A percentile compares a stretch with the other conserved stretches of the same genome.
Evolutionary conservation across 2,329 filamentous ascomycete genomes (phyloP).

Genomic region (Alternaria arborescens): DNA sequence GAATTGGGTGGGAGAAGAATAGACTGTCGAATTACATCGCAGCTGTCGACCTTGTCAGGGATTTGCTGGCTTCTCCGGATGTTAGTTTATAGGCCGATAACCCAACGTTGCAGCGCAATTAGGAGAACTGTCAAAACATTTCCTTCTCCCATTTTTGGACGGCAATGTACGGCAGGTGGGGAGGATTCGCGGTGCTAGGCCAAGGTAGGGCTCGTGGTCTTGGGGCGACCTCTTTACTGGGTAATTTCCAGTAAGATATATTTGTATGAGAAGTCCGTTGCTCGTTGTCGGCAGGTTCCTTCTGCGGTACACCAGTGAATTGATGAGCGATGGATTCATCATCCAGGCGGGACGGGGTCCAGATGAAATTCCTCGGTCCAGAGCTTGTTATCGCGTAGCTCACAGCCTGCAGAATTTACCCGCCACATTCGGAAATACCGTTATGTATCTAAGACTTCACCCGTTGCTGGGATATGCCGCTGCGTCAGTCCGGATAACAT

Average conservation of each 20-base stretch:
- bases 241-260: too few species aligned
- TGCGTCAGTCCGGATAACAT: neutral
- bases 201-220: neutral
- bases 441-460: neutral
- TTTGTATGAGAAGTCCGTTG: too few species aligned
- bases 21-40: too few species aligned
- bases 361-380: neutral
- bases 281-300: neutral
- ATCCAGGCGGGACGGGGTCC: too few species aligned
- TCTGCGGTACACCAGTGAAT: neutral
- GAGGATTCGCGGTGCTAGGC: neutral
- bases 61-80: too few species aligned
- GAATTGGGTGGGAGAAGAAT: too few species aligned
- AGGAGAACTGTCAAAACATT: rapidly evolving
- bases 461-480: neutral
- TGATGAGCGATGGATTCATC: too few species aligned
- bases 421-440: neutral
- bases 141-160: neutral
- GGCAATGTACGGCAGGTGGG: neutral
- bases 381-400: neutral
- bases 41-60: too few species aligned
- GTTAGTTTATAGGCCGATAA: neutral
- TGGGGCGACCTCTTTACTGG: too few species aligned
- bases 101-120: neutral
- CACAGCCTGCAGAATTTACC: neutral